Conservation (phyloP, 768 basidiomycete genomes). For the Termitomyces sp. region DNA sequence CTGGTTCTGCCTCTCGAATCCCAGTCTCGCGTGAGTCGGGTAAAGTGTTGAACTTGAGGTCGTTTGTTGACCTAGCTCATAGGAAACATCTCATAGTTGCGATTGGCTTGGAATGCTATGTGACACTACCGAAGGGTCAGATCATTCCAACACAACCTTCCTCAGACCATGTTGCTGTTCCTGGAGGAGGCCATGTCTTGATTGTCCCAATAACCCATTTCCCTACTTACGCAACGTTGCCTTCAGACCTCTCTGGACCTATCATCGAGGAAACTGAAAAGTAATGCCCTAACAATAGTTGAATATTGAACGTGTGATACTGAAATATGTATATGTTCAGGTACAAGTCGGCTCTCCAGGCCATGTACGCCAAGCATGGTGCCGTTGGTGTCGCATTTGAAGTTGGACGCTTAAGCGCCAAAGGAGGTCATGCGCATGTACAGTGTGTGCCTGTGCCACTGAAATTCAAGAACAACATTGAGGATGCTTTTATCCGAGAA, state of each 20-base stretch:
- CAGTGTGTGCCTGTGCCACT: slow-evolving; percentile 78
- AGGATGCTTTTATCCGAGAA: slow-evolving; percentile 65
- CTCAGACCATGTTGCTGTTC: slow-evolving; percentile 49
- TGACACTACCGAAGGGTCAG: slow-evolving; percentile 95
- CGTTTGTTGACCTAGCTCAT: slow-evolving; percentile 4
- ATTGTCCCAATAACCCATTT: slow-evolving; percentile 53
- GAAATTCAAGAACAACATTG: slow-evolving; percentile 56
- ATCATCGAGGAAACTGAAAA: slow-evolving; percentile 78
- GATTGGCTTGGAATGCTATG: slow-evolving; percentile 90
- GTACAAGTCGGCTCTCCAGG: slow-evolving; percentile 71
- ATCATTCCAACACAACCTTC: slow-evolving; percentile 75
- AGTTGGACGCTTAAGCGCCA: slow-evolving; percentile 73
- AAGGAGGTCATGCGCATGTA: slow-evolving; percentile 93
- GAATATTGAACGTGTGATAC: neutral
- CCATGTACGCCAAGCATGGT: slow-evolving; percentile 66
- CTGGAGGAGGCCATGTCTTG: slow-evolving; percentile 90
- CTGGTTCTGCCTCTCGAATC: slow-evolving; percentile 98
- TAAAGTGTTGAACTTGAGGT: neutral
- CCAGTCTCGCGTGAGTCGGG: slow-evolving; percentile 68
- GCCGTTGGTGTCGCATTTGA: slow-evolving; percentile 79
- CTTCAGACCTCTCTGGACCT: slow-evolving; percentile 65
- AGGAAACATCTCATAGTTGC: slow-evolving; percentile 96
- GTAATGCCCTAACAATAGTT: slow-evolving; percentile 28
- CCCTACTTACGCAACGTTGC: slow-evolving; percentile 80
- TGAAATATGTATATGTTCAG: slow-evolving; percentile 27